Base-by-base conservation (phyloP, 306 rosid species). In the Citrullus mucosospermus region DNA sequence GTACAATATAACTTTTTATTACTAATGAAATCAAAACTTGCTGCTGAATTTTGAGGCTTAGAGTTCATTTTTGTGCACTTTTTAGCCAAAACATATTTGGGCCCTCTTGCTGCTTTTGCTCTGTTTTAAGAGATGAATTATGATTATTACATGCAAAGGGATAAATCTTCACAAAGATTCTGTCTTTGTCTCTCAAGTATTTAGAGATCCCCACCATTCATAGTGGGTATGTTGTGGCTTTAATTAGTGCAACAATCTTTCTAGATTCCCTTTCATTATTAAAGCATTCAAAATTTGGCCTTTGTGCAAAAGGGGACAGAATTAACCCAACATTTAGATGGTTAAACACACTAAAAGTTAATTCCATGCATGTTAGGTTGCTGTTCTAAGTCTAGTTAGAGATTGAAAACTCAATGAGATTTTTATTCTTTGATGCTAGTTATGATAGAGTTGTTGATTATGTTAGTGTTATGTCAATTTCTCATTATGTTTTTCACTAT, bases 171-270 rank as follows among this genome's bases (percentile, higher is more conserved):
- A n/a, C 59, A 74, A 51, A 74, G 78, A 74, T 74, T 74, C 78
- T 74, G 50, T 13, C 50, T 74, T 18, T 74, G 78, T 54, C 43
- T 36, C 4, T 74, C 63, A 32, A 54, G 63, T 20, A 30, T 74
- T 28, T 30, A 50, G 30, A 53, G 48, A 53, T 74, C 30, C 78
- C 78, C 63, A 74, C 78, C 78, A 53, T 74, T 74, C 78, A 54
- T 74, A 74, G 48, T 74, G 78, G 78, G 78, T 53, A 22, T 74
- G 11, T 54, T 53, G 43, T 74, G 62, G 63, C 78, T 74, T 74
- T 74, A 74, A 74, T 74, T 74, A 74, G 63, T 74, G 78, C 78
- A 74, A 5, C 59, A 74, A 74, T 74, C 78, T 74, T 74, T 50
- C 30, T 17, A 74, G 78, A 74, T 74, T 74, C 78, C 48, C 78